phyloP scores from a whole-genome alignment of 2,329 filamentous ascomycete species.

The Fusarium liriodendri region DNA sequence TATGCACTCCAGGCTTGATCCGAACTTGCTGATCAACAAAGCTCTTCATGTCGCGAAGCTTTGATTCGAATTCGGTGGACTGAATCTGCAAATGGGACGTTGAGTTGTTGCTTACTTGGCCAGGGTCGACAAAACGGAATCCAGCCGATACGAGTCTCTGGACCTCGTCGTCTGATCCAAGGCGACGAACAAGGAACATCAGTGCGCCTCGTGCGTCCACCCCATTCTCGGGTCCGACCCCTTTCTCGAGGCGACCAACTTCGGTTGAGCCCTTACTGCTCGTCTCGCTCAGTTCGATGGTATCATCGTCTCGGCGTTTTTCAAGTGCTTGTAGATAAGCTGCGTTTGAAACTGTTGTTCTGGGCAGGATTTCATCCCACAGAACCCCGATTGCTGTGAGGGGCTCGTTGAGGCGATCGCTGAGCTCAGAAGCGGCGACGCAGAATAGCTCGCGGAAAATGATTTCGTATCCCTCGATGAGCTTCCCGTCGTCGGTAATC shows the following conservation, averaged over 20 bases:
- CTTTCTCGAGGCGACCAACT: neutral
- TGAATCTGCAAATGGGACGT: neutral
- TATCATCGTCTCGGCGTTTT: neutral
- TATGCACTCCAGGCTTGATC: neutral
- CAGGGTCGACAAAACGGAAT: neutral
- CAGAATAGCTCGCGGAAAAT: neutral
- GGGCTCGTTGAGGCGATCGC: neutral
- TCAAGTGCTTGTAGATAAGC: neutral
- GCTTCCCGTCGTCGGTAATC: neutral
- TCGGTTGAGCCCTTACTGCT: neutral
- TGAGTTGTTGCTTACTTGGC: neutral
- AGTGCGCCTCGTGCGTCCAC: neutral
- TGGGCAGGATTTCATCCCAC: neutral
- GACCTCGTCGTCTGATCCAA: neutral
- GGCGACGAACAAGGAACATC: neutral
- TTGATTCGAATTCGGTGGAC: neutral
- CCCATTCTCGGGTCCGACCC: neutral
- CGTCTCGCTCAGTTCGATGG: neutral
- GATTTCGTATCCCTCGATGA: neutral
- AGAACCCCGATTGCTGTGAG: neutral
- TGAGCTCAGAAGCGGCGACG: neutral
- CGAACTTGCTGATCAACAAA: neutral
- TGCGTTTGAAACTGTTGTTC: neutral
- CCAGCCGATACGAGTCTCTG: neutral
- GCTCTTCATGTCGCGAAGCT: neutral